Conservation (phyloP, 2,329 filamentous ascomycete genomes). For the Pseudogymnoascus sp. region DNA sequence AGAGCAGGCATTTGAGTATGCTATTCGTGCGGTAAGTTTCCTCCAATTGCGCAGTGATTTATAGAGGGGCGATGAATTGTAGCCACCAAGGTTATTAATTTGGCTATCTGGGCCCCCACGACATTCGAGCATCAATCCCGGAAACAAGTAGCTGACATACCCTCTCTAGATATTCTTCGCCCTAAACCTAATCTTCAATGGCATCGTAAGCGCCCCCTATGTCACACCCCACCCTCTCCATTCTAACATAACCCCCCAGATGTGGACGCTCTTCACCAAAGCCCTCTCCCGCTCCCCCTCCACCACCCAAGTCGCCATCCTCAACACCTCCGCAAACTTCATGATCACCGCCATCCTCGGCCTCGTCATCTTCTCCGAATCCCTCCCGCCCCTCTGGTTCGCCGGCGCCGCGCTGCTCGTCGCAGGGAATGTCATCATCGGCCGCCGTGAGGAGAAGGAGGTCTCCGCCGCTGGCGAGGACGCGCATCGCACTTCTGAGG, state of each 20-base stretch:
- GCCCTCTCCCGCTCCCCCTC: constrained; percentile 66
- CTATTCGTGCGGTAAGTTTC: constrained; percentile 40
- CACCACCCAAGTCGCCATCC: constrained; percentile 70
- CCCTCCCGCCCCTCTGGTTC: constrained; percentile 68
- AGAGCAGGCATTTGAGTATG: constrained; percentile 39
- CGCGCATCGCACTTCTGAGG: not conserved
- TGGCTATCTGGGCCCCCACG: not conserved
- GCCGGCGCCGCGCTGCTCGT: constrained; percentile 63
- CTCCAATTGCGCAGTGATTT: not conserved
- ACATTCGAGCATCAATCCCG: not conserved
- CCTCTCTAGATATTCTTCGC: constrained; percentile 51
- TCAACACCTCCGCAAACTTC: constrained; percentile 78
- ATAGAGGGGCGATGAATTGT: not conserved
- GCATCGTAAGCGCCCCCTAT: constrained; percentile 41
- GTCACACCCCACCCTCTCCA: not conserved
- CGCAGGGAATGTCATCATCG: constrained; percentile 70
- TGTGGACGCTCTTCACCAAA: constrained; percentile 78
- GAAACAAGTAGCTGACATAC: not conserved
- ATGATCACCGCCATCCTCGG: constrained; percentile 68
- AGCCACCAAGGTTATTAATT: not conserved
- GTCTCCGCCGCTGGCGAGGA: not conserved
- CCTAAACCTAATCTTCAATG: constrained; percentile 67
- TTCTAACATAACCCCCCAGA: constrained; percentile 31
- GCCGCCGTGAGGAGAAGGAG: constrained; percentile 51
- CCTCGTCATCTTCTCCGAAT: constrained; percentile 60